Evolutionary conservation across 371 early-diverging fungal species (phyloP).

Genomic region (Dinochytrium kinnereticum): DNA sequence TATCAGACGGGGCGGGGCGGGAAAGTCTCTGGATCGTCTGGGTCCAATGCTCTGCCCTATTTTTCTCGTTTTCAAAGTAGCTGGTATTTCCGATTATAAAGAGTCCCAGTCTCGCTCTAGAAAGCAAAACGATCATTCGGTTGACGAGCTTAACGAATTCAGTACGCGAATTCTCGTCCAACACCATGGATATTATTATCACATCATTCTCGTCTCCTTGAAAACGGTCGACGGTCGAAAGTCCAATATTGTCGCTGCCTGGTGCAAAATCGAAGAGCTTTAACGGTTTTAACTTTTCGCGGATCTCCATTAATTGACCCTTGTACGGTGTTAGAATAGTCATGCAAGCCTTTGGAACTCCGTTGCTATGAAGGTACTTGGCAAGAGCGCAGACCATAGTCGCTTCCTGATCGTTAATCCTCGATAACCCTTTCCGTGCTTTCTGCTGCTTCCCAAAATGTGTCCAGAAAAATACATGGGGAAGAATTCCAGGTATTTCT

Average conservation of each 20-base stretch:
- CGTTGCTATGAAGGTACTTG: slow-evolving; percentile 19
- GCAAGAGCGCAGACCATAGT: slow-evolving; percentile 31
- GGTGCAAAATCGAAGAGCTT: background rate
- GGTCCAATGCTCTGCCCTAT: slow-evolving; percentile 33
- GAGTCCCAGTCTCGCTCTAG: slow-evolving; percentile 40
- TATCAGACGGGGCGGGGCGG: slow-evolving; percentile 20
- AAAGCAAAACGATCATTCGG: slow-evolving; percentile 43
- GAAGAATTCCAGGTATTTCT: slow-evolving; percentile 35
- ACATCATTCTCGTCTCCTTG: slow-evolving; percentile 37
- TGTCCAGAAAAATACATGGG: slow-evolving; percentile 40
- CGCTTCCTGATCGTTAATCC: slow-evolving; percentile 34
- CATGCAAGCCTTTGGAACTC: slow-evolving; percentile 38
- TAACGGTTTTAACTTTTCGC: slow-evolving; percentile 3
- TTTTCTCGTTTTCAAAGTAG: slow-evolving; percentile 32
- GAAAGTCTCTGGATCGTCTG: slow-evolving; percentile 26
- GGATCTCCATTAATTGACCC: slow-evolving; percentile 33
- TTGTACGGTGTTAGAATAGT: slow-evolving; percentile 46
- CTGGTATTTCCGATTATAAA: slow-evolving; percentile 34
- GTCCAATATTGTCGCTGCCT: background rate
- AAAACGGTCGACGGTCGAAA: slow-evolving; percentile 42
- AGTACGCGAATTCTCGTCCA: slow-evolving; percentile 35
- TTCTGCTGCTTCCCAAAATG: slow-evolving; percentile 31
- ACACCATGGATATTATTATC: slow-evolving; percentile 34
- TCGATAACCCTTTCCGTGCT: slow-evolving; percentile 30
- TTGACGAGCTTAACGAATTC: slow-evolving; percentile 38